Percentiles rank a stretch among this genome's conserved stretches.
phyloP scores from a whole-genome alignment of 306 rosid genomes.

The Chamaecrista fasciculata region DNA sequence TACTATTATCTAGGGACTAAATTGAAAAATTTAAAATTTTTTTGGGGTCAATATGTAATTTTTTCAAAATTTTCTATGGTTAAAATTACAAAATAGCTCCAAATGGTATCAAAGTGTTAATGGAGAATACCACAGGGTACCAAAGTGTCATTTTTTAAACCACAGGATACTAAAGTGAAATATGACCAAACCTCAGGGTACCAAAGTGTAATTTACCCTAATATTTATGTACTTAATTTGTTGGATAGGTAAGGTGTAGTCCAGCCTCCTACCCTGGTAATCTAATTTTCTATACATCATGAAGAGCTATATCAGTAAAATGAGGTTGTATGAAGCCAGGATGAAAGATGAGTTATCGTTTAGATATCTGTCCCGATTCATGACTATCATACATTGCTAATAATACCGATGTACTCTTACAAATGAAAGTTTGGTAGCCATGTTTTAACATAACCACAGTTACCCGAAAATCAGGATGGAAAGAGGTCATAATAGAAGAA shows the following conservation, averaged over 20 bases:
- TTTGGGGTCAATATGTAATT: too few species aligned
- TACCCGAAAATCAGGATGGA: slow-evolving; percentile 15
- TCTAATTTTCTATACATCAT: background rate
- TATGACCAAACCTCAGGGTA: too few species aligned
- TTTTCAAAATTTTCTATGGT: too few species aligned
- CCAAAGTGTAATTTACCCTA: too few species aligned
- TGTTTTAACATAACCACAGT: slow-evolving; percentile 15
- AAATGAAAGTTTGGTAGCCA: slow-evolving; percentile 19
- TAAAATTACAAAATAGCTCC: too few species aligned
- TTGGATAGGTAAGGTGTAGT: background rate
- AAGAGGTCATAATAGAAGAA: slow-evolving; percentile 22
- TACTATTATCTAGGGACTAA: too few species aligned
- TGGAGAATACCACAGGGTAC: too few species aligned
- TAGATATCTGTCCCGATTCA: background rate
- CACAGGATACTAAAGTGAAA: too few species aligned
- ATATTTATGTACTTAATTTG: background rate
- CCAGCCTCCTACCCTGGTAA: background rate
- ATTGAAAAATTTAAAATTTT: too few species aligned
- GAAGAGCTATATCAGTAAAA: background rate
- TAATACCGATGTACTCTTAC: background rate
- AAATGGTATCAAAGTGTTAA: too few species aligned
- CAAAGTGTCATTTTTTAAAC: too few species aligned
- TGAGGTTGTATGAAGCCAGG: slow-evolving; percentile 3
- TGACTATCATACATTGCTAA: background rate
- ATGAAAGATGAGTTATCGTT: slow-evolving; percentile 18